These are phyloP conservation scores for Penicillium sp. DNA, from an alignment of 2,329 filamentous ascomycete genomes.

Conservation along the genomic window DNA sequence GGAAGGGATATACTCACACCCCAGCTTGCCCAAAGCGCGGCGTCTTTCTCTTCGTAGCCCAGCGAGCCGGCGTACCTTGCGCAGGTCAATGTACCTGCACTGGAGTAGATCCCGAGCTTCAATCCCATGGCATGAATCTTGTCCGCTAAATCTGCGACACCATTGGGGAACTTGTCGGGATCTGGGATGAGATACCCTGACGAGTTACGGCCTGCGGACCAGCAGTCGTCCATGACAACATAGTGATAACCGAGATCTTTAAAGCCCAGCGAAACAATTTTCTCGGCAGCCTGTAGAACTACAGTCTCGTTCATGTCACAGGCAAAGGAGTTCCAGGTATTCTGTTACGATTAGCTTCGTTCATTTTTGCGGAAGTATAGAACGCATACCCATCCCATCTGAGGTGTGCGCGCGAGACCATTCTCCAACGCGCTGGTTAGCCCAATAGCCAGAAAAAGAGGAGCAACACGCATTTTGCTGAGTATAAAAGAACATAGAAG, in stretches of 20 bases:
- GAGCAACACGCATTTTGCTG: constrained; percentile 3
- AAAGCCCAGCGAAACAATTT: constrained; percentile 45
- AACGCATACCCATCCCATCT: constrained; percentile 42
- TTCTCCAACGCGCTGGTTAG: constrained; percentile 35
- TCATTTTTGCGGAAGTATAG: background rate
- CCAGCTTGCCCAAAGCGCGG: constrained; percentile 53
- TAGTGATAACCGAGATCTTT: constrained; percentile 50
- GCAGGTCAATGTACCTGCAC: constrained; percentile 34
- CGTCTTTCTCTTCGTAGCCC: constrained; percentile 55
- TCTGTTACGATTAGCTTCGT: constrained; percentile 10
- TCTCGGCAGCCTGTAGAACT: constrained; percentile 44
- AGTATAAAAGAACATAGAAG: background rate
- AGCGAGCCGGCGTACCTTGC: constrained; percentile 45
- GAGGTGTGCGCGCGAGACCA: constrained; percentile 43
- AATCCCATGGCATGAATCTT: constrained; percentile 50
- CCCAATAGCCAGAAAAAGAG: constrained; percentile 11
- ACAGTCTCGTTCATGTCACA: constrained; percentile 48
- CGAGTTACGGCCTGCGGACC: constrained; percentile 47
- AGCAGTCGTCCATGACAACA: constrained; percentile 55
- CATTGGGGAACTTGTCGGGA: constrained; percentile 47
- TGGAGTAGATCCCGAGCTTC: constrained; percentile 56
- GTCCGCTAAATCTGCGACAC: constrained; percentile 50
- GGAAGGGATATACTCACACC: constrained; percentile 39
- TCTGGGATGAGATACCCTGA: constrained; percentile 47
- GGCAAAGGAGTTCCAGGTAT: constrained; percentile 45